Percentiles rank a stretch among this genome's conserved stretches.
Evolutionary conservation across 176 grass and related monocot species (phyloP).

Genomic region (Melocanna baccifera): DNA sequence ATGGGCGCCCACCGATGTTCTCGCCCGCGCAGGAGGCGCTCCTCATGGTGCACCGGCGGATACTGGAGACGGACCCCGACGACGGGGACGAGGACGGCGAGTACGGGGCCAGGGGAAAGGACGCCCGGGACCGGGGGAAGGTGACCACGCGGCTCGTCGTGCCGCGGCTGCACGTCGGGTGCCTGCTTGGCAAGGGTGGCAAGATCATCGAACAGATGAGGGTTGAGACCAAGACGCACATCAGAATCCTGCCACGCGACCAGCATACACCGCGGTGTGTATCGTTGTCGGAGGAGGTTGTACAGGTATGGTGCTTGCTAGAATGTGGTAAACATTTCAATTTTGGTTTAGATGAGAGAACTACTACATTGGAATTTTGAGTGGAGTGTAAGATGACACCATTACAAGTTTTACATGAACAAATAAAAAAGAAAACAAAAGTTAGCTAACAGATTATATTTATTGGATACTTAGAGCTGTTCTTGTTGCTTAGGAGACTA

Average conservation of each 20-base stretch:
- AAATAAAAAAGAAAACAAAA: background rate
- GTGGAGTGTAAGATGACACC: background rate
- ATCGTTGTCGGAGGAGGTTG: constrained; percentile 76
- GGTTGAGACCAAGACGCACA: constrained; percentile 95
- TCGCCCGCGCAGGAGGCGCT: constrained; percentile 91
- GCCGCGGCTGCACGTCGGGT: constrained; percentile 74
- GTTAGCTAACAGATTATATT: background rate
- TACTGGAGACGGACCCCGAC: constrained; percentile 72
- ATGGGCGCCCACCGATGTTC: constrained; percentile 73
- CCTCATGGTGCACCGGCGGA: constrained; percentile 71
- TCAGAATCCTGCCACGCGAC: constrained; percentile 86
- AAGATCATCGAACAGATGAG: constrained; percentile 99
- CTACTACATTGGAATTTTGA: background rate
- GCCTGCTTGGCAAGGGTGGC: constrained; percentile 83
- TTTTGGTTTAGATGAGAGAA: background rate
- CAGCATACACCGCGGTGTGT: constrained; percentile 77
- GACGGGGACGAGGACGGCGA: constrained; percentile 54
- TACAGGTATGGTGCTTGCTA: constrained; percentile 62
- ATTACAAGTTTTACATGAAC: background rate
- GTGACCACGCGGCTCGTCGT: constrained; percentile 75
- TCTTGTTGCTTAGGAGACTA: background rate
- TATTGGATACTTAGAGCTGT: background rate
- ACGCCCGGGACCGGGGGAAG: constrained; percentile 60
- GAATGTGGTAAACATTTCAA: background rate
- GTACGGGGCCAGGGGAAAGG: constrained; percentile 53